phyloP scores from a whole-genome alignment of 2,329 filamentous ascomycete genomes.

The Chrysoporthe deuterocubensis region DNA sequence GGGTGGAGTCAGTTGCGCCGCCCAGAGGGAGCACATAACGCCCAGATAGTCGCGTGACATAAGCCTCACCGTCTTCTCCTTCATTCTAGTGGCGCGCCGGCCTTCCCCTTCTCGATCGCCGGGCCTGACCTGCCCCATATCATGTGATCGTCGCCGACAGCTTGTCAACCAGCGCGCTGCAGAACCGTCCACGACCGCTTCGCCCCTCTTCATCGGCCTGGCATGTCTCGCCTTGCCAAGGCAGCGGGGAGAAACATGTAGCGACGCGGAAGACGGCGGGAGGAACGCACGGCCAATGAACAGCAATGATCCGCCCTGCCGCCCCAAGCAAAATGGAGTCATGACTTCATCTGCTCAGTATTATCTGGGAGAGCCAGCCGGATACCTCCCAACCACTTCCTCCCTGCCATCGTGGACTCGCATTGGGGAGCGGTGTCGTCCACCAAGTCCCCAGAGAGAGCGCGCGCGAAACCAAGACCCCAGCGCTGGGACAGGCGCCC shows the following conservation, averaged over 20 bases:
- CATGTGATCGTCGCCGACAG: neutral
- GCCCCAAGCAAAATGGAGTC: neutral
- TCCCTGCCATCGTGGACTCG: neutral
- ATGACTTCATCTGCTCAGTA: neutral
- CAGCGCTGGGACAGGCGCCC: neutral
- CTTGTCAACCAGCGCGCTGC: neutral
- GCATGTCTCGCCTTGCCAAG: neutral
- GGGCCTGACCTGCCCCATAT: slow-evolving; percentile 3
- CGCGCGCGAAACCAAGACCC: neutral
- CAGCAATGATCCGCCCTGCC: neutral
- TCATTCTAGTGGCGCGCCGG: too few species aligned
- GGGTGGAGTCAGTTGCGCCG: neutral
- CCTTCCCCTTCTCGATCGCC: neutral
- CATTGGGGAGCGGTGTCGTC: neutral
- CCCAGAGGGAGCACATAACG: neutral
- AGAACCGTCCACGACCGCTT: neutral
- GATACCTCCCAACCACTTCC: neutral
- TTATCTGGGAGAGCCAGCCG: neutral
- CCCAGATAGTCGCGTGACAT: neutral
- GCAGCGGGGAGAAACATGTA: neutral
- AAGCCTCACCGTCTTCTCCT: slow-evolving; percentile 2
- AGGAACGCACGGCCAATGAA: neutral
- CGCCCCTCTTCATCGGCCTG: neutral
- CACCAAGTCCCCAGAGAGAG: neutral
- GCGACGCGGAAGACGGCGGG: neutral